Evolutionary conservation across 345 rosid species (phyloP), one percentile per base, ranked within the genome.

Genomic region (Moricandia arvensis): DNA sequence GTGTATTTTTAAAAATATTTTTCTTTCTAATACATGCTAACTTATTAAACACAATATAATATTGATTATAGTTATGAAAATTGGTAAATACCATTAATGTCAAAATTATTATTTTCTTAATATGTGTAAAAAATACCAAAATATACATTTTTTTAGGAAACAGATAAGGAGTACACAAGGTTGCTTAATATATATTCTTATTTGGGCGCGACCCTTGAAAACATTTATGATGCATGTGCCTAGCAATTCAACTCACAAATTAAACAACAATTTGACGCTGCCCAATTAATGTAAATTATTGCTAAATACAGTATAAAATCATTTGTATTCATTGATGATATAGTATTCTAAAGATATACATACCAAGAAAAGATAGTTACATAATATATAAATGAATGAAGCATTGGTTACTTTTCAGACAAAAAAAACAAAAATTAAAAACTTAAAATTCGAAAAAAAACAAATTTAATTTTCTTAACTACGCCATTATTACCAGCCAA

Each of bases 401-500:
- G 38, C 24, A 47, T 47, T 71, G 47, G 5, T 34, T 69, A 71
- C 57, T 43, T 69, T 66, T 65, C 81, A 73, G 65, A n/a, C 53
- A 47, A 47, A 47, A n/a, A n/a, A n/a, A 43, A 29, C 11, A 3
- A 64, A 13, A 43, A 7, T 8, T 17, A 47, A 63, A 59, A 6
- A 37, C 65, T 59, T 63, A 15, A 10, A n/a, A 35, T 33, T 18
- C 69, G 21, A 58, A 63, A 47, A n/a, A n/a, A 59, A 17, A 26
- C 2, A 16, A 58, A 71, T 26, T 35, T 69, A 68, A 1, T 68
- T 55, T 68, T 74, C 43, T 63, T 62, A 27, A 80, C 69, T 57
- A 85, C 80, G 8, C 96, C 95, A 8, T 87, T 84, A 33, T 90
- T 90, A n/a, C 98, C 98, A 0, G 96, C 98, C 86, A 89, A 80